Base-by-base conservation (phyloP, 768 basidiomycete genomes). In the Russula griseocarnosa region DNA sequence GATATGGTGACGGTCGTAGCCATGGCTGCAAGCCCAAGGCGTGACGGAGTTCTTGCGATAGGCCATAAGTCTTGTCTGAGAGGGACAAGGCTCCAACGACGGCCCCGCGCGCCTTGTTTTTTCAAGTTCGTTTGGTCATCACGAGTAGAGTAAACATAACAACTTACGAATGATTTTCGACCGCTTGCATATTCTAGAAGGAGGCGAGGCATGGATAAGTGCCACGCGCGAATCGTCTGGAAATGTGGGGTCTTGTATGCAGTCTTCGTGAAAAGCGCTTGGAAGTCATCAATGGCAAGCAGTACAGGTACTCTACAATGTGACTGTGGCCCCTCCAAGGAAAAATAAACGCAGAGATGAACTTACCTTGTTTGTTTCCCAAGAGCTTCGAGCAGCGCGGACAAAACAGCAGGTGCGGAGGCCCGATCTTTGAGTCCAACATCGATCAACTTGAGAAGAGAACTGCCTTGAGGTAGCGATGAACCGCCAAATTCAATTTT, bases 251-350 rank as follows among this genome's bases (percentile, higher is more conserved):
- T 86, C 28, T 85, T 83, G 75, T 95, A 95, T 30, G 88, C 83
- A 50, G 75, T 77, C 52, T 78, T 76, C 71, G 82, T 78, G 70
- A 90, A 93, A 28, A 97, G 74, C 0, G 91, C 81, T 73, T 96
- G 94, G 73, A 92, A 85, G 69, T 96, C 94, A 67, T 97, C 94
- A 1, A 95, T 78, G 0, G 93, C 94, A 34, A 95, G 76, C 7
- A 97, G 72, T 2, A 96, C 88, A 0, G 92, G 92, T 69, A 79
- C 77, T 50, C 92, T 94, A 63, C 11, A 58, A 24, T 55, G 55
- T 34, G 52, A 44, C 24, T 18, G 46, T 30, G 59, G 59, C n/a
- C 28, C 16, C 44, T 36, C 10, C 32, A 46, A 32, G 47, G 46
- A 16, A 18, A 51, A 11, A 42, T 7, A 51, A 36, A 30, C 26